A percentile compares a stretch with the other conserved stretches of the same genome.
Conservation (phyloP, 495 filamentous ascomycete genomes). For the Sordaria brevicollis region DNA sequence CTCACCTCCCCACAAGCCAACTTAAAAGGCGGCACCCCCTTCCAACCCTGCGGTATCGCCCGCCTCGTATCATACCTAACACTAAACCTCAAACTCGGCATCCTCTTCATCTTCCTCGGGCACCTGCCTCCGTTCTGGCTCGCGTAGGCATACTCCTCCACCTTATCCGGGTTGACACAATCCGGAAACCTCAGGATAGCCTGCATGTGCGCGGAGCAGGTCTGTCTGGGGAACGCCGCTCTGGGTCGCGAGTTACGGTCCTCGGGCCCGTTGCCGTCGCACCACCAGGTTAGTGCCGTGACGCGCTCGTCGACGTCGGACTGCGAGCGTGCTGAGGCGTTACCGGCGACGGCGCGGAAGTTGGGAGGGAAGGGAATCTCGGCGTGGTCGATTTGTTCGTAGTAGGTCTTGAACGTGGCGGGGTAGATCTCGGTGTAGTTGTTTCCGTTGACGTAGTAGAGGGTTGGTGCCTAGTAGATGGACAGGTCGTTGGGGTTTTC, state of each 20-base stretch:
- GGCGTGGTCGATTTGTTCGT: constrained; percentile 73
- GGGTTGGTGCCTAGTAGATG: constrained; percentile 26
- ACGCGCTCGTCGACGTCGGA: constrained; percentile 23
- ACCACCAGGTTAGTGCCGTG: constrained; percentile 28
- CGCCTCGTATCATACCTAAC: constrained; percentile 20
- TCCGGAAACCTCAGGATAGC: constrained; percentile 26
- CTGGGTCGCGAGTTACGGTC: constrained; percentile 21
- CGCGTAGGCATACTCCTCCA: constrained; percentile 24
- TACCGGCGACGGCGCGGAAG: constrained; percentile 25
- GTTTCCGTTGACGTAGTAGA: constrained; percentile 27
- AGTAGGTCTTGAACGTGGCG: constrained; percentile 30
- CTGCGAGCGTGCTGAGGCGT: constrained; percentile 21
- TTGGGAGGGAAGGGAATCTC: constrained; percentile 66
- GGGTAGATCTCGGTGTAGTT: constrained; percentile 31
- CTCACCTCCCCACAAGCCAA: constrained; percentile 25
- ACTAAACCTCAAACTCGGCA: constrained; percentile 24
- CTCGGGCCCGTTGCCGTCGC: constrained; percentile 26
- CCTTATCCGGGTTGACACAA: constrained; percentile 23
- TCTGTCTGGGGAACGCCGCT: constrained; percentile 21
- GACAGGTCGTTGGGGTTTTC: constrained; percentile 28
- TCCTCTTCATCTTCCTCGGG: constrained; percentile 19
- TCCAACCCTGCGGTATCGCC: constrained; percentile 23
- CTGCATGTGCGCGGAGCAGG: constrained; percentile 25
- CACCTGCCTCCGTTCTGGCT: constrained; percentile 21
- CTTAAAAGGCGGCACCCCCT: constrained; percentile 22